Percentiles rank a stretch among this genome's conserved stretches.
phyloP scores from a whole-genome alignment of 805 yeast species.

The Starmerella roubikii region DNA sequence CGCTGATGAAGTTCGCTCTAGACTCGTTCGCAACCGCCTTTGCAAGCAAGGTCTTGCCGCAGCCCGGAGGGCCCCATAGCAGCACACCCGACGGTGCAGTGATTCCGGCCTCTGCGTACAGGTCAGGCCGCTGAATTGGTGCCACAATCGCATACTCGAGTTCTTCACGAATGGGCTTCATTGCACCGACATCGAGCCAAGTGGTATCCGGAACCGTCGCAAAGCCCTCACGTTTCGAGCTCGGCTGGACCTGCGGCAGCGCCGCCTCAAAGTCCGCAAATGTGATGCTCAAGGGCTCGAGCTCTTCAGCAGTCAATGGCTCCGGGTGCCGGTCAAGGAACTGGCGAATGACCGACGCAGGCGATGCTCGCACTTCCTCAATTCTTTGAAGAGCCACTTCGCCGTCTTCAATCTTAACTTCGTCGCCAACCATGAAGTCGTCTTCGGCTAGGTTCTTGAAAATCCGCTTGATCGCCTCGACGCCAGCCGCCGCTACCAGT shows the following conservation, averaged over 20 bases:
- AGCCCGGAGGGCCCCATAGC: slow-evolving; percentile 99
- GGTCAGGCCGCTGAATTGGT: slow-evolving; percentile 84
- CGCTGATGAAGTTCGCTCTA: slow-evolving; percentile 87
- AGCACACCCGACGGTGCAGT: slow-evolving; percentile 94
- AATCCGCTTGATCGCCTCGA: slow-evolving; percentile 82
- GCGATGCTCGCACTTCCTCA: neutral
- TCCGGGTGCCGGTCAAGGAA: slow-evolving; percentile 65
- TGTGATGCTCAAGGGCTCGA: slow-evolving; percentile 60
- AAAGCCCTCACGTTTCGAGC: slow-evolving; percentile 95
- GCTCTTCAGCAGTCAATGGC: slow-evolving; percentile 62
- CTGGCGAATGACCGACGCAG: slow-evolving; percentile 16
- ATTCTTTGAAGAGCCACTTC: too few relatives aligned
- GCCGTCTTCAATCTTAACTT: slow-evolving; percentile 2
- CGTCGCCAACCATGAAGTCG: neutral
- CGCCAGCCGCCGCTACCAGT: slow-evolving; percentile 87
- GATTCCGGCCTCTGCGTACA: slow-evolving; percentile 81
- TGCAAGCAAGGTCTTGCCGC: slow-evolving; percentile 92
- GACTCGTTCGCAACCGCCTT: slow-evolving; percentile 98
- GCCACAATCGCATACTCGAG: slow-evolving; percentile 95
- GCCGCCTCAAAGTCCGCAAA: slow-evolving; percentile 74
- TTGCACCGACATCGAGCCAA: slow-evolving; percentile 91
- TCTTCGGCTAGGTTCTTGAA: slow-evolving; percentile 37
- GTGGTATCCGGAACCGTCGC: slow-evolving; percentile 97
- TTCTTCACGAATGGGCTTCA: slow-evolving; percentile 67
- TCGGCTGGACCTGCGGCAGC: slow-evolving; percentile 86